Evolutionary conservation across 2,329 filamentous ascomycete genomes (phyloP).

Genomic region (Cordyceps tenuipes): DNA sequence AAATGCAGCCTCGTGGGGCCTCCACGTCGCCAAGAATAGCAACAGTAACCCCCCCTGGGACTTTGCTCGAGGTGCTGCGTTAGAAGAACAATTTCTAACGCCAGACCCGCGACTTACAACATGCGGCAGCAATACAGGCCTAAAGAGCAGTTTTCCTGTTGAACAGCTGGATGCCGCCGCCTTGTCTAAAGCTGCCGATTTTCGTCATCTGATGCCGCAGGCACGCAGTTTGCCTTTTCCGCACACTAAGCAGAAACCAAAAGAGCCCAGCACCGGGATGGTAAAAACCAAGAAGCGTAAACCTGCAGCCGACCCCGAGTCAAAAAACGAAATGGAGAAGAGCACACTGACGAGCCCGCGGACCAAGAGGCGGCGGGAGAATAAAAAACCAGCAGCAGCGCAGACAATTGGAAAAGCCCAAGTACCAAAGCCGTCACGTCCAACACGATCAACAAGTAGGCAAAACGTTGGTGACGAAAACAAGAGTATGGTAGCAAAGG

Average conservation of each 20-base stretch:
- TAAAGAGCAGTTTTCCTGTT: not conserved
- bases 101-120: not conserved
- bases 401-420: not conserved
- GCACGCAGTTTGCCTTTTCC: constrained; percentile 6
- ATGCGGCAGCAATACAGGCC: too few relatives aligned
- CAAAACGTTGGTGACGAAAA: not conserved
- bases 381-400: not conserved
- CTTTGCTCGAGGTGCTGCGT: not conserved
- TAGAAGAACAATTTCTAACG: too few relatives aligned
- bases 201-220: constrained; percentile 16
- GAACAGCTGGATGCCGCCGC: not conserved
- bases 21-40: not conserved
- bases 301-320: not conserved
- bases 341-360: not conserved
- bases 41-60: not conserved
- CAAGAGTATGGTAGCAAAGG: not conserved
- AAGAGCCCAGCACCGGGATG: not conserved
- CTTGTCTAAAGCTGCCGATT: constrained; percentile 12
- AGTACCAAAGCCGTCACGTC: not conserved
- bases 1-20: not conserved
- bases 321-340: not conserved
- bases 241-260: not conserved
- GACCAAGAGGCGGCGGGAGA: not conserved
- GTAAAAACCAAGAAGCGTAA: not conserved
- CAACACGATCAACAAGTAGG: too few relatives aligned